phyloP scores from a whole-genome alignment of 164 flowering plant genomes.

The Chloranthus sessilifolius region DNA sequence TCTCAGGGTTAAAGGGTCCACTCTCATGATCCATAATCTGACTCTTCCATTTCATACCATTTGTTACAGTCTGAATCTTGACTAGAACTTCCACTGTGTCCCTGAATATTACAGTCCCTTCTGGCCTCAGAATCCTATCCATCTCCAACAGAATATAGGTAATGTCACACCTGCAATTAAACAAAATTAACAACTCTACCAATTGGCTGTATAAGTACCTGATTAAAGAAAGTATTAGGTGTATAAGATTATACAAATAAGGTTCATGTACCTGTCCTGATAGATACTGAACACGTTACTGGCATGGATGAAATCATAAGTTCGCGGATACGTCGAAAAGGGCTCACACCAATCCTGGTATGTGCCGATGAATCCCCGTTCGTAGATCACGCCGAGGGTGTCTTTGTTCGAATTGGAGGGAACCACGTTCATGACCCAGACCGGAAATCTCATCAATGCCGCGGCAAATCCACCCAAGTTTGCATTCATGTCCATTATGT shows the following conservation, averaged over 20 bases:
- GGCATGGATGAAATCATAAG: conserved; percentile 95
- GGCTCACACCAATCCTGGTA: conserved; percentile 99
- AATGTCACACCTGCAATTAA: conserved; percentile 74
- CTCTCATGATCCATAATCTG: conserved; percentile 78
- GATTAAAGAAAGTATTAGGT: too few species aligned
- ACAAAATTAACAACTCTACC: too few species aligned
- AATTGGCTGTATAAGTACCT: too few species aligned
- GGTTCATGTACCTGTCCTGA: conserved; percentile 60
- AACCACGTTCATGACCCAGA: conserved; percentile 97
- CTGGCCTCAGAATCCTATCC: conserved; percentile 91
- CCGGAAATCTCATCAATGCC: conserved; percentile 55
- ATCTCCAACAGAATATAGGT: conserved; percentile 75
- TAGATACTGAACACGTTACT: conserved; percentile 62
- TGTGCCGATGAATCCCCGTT: conserved; percentile 87
- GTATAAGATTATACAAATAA: too few species aligned
- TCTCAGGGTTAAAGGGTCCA: conserved; percentile 87
- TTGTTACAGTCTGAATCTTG: conserved; percentile 59
- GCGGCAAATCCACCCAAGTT: conserved; percentile 92
- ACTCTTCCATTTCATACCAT: conserved; percentile 88
- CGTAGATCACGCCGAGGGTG: conserved; percentile 78
- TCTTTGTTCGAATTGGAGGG: conserved; percentile 58
- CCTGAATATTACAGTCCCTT: conserved; percentile 81
- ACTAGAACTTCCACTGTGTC: conserved; percentile 72
- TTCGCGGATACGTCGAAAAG: conserved; percentile 93
- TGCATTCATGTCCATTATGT: conserved; percentile 97